These are phyloP conservation scores for Morella rubra DNA, from an alignment of 306 rosid species.

Conservation along the genomic window DNA sequence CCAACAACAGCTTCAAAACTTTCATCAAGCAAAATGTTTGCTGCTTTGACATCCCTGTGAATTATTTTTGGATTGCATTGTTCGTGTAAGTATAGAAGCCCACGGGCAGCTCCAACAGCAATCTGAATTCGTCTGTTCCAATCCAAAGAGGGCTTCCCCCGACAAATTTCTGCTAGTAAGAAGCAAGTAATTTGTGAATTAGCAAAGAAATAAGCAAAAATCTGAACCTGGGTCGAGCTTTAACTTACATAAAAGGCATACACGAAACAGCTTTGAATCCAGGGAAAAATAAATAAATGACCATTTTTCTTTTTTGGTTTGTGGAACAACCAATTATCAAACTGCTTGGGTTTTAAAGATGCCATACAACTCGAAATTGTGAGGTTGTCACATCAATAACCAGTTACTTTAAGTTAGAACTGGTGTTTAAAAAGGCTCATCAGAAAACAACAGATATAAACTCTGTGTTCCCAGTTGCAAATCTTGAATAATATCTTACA, in stretches of 20 bases:
- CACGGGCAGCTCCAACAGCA: slow-evolving; percentile 88
- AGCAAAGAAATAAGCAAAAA: slow-evolving; percentile 15
- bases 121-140: slow-evolving; percentile 78
- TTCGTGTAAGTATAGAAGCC: slow-evolving; percentile 88
- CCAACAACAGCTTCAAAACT: slow-evolving; percentile 96
- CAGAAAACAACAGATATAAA: background rate
- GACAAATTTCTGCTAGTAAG: slow-evolving; percentile 51
- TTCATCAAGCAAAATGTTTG: slow-evolving; percentile 86
- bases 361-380: background rate
- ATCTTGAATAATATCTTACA: no score
- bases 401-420: background rate
- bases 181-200: slow-evolving; percentile 7
- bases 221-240: background rate
- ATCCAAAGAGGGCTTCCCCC: slow-evolving; percentile 77
- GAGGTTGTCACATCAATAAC: background rate
- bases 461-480: no score
- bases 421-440: background rate
- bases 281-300: background rate
- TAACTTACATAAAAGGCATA: background rate
- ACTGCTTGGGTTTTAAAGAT: background rate
- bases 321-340: background rate
- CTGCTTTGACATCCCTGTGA: slow-evolving; percentile 99
- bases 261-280: background rate
- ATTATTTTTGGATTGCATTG: slow-evolving; percentile 92
- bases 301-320: background rate